Evolutionary conservation across 768 basidiomycete species (phyloP), one percentile per base, ranked within the genome.

Genomic region (Kwoniella shandongensis): DNA sequence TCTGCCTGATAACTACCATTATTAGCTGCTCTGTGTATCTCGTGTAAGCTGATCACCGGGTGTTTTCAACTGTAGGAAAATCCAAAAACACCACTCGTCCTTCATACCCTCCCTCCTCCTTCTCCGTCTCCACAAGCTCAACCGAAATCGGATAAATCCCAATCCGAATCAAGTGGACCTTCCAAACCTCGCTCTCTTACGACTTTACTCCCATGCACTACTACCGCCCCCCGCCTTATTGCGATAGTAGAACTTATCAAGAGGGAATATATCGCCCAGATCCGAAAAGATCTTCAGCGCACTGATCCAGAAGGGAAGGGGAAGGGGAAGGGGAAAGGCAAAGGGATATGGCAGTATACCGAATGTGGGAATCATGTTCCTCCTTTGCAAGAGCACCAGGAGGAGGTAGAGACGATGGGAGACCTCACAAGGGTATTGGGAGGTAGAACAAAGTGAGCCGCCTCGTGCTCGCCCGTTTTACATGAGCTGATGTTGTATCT

Each of bases 211-310:
- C 57, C 65, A 13, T 64, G 67, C 20, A 72, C 68, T 1, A 51
- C 77, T 0, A 71, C 78, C 7, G 80, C 84, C 4, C 84, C 88
- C 0, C 83, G 86, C 0, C 80, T 93, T 7, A 79, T 92, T 35
- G 84, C 86, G 0, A 86, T 89, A 3, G 85, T 84, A 0, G 90
- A 93, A 75, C 88, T 91, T 54, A 83, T 90, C 66, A 91, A 91
- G 69, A 83, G 90, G 25, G 87, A 90, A 69, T 90, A 67, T 46
- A 49, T 67, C n/a, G 41, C 15, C 17, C 15, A 38, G 27, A 2
- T 46, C 0, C 35, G 54, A 27, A 26, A 23, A 42, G 40, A 42
- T 8, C n/a, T n/a, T 6, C n/a, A 42, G 6, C 23, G 2, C 5
- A 27, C 11, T 44, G 45, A n/a, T 41, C 38, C 13, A 18, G 4